phyloP scores from a whole-genome alignment of 208 protist species.

The Endotrypanum monterogeii region DNA sequence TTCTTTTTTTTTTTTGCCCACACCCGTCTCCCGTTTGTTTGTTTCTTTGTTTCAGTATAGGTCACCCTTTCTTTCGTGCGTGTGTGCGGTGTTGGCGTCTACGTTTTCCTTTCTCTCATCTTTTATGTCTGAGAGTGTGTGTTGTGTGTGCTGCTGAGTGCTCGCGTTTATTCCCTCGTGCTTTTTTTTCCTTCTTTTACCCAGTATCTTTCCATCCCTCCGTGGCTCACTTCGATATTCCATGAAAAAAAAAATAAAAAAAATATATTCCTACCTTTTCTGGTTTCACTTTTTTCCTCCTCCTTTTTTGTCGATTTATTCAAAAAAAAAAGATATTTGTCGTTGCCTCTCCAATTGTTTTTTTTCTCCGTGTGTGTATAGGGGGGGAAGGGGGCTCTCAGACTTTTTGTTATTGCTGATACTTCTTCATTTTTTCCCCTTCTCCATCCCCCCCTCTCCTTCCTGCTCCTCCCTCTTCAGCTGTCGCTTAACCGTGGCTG shows the following conservation, averaged over 20 bases:
- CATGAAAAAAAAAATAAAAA: neutral
- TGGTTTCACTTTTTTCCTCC: neutral
- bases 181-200: neutral
- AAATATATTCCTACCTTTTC: neutral
- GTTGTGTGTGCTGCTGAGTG: neutral
- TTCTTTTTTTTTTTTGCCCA: neutral
- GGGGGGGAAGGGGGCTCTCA: neutral
- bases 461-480: neutral
- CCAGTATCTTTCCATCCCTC: too few relatives aligned
- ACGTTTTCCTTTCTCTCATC: neutral
- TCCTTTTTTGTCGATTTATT: constrained; percentile 9
- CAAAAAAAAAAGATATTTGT: too few relatives aligned
- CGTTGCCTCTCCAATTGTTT: neutral
- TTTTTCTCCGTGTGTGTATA: constrained; percentile 8
- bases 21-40: neutral
- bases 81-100: constrained; percentile 3
- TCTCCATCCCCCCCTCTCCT: neutral
- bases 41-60: neutral
- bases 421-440: neutral
- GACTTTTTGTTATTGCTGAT: constrained; percentile 1
- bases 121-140: neutral
- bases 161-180: constrained; percentile 5
- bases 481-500: neutral
- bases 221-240: neutral
- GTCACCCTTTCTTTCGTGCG: neutral